Evolutionary conservation across 1,284 basidiomycete genomes (phyloP).

Genomic region (Anthracocystis walkeri): DNA sequence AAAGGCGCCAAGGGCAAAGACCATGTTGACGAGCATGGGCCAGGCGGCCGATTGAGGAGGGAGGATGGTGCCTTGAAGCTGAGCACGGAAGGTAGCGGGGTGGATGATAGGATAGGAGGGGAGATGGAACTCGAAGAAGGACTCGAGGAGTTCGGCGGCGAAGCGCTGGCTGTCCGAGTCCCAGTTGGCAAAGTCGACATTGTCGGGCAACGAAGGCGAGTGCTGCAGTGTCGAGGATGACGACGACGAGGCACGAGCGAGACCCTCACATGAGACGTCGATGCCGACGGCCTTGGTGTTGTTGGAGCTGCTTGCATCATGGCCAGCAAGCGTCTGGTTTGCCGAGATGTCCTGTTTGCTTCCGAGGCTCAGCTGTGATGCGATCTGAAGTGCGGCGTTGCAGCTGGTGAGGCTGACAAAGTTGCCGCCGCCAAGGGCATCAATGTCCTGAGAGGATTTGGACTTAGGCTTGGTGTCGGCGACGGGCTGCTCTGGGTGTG

Average conservation of each 20-base stretch:
- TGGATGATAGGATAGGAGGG: conserved; percentile 52
- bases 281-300: conserved; percentile 15
- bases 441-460: conserved; percentile 20
- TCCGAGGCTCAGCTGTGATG: conserved; percentile 34
- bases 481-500: conserved; percentile 5
- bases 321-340: conserved; percentile 10
- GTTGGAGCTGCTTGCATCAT: conserved; percentile 10
- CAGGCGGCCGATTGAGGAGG: conserved; percentile 37
- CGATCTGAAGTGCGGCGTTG: conserved; percentile 49
- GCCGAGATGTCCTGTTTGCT: conserved; percentile 17
- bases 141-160: conserved; percentile 38
- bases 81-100: conserved; percentile 50
- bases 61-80: conserved; percentile 41
- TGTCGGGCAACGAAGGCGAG: conserved; percentile 26
- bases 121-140: conserved; percentile 52
- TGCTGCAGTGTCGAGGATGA: conserved; percentile 13
- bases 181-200: conserved; percentile 37
- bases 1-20: conserved; percentile 50
- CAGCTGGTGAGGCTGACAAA: conserved; percentile 53
- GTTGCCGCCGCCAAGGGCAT: conserved; percentile 33
- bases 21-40: conserved; percentile 57
- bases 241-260: conserved; percentile 33
- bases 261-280: conserved; percentile 41
- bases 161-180: conserved; percentile 34
- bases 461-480: conserved; percentile 1